phyloP scores from a whole-genome alignment of 331 rosid species.

The Erythrophleum ivorense region DNA sequence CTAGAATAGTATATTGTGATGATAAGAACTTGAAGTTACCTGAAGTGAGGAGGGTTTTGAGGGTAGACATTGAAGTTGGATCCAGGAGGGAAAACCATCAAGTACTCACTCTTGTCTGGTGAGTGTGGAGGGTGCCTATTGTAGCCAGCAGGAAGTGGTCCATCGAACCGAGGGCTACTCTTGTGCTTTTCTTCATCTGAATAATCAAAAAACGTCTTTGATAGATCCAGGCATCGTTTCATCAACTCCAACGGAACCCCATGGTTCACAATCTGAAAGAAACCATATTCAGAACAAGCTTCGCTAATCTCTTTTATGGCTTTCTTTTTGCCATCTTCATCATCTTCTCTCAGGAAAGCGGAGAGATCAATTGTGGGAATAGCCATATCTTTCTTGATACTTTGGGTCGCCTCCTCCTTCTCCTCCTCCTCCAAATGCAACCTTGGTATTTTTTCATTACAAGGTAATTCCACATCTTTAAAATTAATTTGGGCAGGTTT shows the following conservation, averaged over 20 bases:
- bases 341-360: conserved; percentile 32
- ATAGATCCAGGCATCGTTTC: conserved; percentile 41
- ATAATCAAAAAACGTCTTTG: conserved; percentile 47
- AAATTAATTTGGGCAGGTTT: too few relatives aligned
- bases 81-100: conserved; percentile 48
- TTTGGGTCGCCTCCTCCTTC: not conserved
- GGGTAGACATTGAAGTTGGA: conserved; percentile 54
- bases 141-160: conserved; percentile 60
- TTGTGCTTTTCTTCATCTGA: conserved; percentile 53
- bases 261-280: conserved; percentile 62
- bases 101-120: conserved; percentile 51
- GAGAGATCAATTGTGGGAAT: conserved; percentile 59
- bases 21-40: conserved; percentile 22
- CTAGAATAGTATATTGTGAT: too few relatives aligned
- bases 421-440: too few relatives aligned
- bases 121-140: conserved; percentile 39
- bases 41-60: conserved; percentile 48
- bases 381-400: conserved; percentile 34
- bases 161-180: conserved; percentile 40
- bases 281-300: conserved; percentile 57
- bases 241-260: conserved; percentile 49
- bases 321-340: conserved; percentile 39
- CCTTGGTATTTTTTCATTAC: too few relatives aligned
- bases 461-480: too few relatives aligned
- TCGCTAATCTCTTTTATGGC: conserved; percentile 45